Percentiles rank a stretch among this genome's conserved stretches.
Evolutionary conservation across 805 yeast species (phyloP).

Genomic region (Metschnikowia matae): DNA sequence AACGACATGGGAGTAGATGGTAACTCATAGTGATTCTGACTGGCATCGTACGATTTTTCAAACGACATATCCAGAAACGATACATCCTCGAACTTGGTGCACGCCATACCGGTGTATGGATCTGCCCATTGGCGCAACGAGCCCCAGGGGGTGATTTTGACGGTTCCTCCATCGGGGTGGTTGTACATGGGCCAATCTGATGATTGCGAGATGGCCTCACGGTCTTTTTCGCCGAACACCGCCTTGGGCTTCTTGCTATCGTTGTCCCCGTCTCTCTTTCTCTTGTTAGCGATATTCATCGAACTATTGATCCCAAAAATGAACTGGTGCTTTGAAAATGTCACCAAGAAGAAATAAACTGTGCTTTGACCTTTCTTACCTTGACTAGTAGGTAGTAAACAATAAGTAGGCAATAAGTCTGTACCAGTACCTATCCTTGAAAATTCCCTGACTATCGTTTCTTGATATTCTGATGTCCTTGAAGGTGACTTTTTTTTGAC

Average conservation of each 20-base stretch:
- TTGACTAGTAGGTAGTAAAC: too few relatives aligned
- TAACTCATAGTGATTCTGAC: slow-evolving; percentile 13
- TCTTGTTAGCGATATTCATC: slow-evolving; percentile 12
- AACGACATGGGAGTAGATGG: slow-evolving; percentile 21
- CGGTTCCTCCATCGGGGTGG: slow-evolving; percentile 60
- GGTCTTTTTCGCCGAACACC: slow-evolving; percentile 17
- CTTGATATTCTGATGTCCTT: too few relatives aligned
- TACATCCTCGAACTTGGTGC: slow-evolving; percentile 47
- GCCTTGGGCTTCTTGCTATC: slow-evolving; percentile 21
- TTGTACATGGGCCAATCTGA: slow-evolving; percentile 53
- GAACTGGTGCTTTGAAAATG: too few relatives aligned
- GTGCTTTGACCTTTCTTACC: too few relatives aligned
- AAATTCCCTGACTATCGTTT: too few relatives aligned
- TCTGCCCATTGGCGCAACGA: slow-evolving; percentile 45
- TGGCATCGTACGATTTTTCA: slow-evolving; percentile 10
- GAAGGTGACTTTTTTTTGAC: too few relatives aligned
- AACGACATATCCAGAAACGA: slow-evolving; percentile 23
- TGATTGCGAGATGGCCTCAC: slow-evolving; percentile 12
- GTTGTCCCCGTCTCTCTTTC: slow-evolving; percentile 24
- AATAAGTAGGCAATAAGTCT: too few relatives aligned
- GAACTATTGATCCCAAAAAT: too few relatives aligned
- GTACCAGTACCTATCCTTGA: too few relatives aligned
- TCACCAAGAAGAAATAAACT: too few relatives aligned
- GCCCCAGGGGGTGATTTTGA: slow-evolving; percentile 64
- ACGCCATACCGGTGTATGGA: slow-evolving; percentile 40